Evolutionary conservation across 2,329 filamentous ascomycete genomes (phyloP).

Genomic region (Aspergillus neoniger): DNA sequence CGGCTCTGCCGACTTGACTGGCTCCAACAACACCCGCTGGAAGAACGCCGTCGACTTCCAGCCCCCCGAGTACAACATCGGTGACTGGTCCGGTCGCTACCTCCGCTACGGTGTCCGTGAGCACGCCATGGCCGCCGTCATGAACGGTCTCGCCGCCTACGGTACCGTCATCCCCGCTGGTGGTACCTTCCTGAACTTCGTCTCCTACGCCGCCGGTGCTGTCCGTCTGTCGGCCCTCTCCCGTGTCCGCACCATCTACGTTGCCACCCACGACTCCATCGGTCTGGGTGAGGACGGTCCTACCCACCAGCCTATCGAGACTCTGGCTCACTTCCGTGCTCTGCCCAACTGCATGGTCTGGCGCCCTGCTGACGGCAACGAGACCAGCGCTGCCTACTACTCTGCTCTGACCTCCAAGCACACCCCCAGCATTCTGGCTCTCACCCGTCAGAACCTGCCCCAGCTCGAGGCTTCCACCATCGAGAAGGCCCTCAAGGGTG

Average conservation of each 20-base stretch:
- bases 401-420: conserved; percentile 84
- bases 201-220: conserved; percentile 94
- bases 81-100: conserved; percentile 89
- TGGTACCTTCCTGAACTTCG: conserved; percentile 99
- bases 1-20: conserved; percentile 95
- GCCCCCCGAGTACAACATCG: conserved; percentile 79
- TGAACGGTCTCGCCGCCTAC: conserved; percentile 85
- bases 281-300: conserved; percentile 98
- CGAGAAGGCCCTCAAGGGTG: conserved; percentile 89
- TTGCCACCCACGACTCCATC: conserved; percentile 98
- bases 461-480: conserved; percentile 94
- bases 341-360: conserved; percentile 99
- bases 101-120: conserved; percentile 57
- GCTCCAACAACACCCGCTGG: conserved; percentile 98
- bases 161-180: conserved; percentile 90
- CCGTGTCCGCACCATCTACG: conserved; percentile 87
- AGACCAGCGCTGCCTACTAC: conserved; percentile 98
- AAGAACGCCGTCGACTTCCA: conserved; percentile 98
- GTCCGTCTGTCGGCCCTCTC: conserved; percentile 92
- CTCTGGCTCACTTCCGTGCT: conserved; percentile 95
- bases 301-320: conserved; percentile 99
- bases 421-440: conserved; percentile 89
- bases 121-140: conserved; percentile 54
- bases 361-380: conserved; percentile 97
- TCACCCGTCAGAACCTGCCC: conserved; percentile 97